Base-by-base conservation (phyloP, 192 early-diverging fungal genomes). In the Coemansia sp. region DNA sequence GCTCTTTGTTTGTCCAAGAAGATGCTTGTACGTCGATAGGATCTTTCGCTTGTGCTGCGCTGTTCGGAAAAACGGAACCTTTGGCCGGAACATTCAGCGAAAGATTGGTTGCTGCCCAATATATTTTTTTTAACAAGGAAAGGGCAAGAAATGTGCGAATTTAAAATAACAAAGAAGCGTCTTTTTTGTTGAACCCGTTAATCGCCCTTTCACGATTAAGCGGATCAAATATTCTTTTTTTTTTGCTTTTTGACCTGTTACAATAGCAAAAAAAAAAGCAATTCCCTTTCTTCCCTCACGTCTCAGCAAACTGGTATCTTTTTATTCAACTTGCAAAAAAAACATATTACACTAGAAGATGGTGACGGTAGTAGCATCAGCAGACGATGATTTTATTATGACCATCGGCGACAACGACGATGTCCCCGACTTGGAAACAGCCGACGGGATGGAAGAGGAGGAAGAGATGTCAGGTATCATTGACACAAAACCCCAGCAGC, bases 401-500 rank as follows among this genome's bases (percentile, higher is more conserved):
- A 91, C 89, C 16, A 91, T 91, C 66, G 84, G 85, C 64, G 89
- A 91, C 65, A 85, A 87, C 65, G 85, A 87, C 56, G 85, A 85
- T 72, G 81, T 86, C 23, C 79, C 85, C 23, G 76, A 84, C 63
- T 72, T 88, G 39, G 85, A 87, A 36, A 83, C 75, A 41, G 78
- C 6, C 6, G 39, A 41, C 12, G 72, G 48, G 73, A 60, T 64
- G 14, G 16, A 60, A 39, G 46, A 49, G n/a, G 5, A 49, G 30
- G 30, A 30, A 3, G 30, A 30, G 1, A 30, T 30, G 30, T 30
- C 30, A 30, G 30, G 3, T 3, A 3, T 3, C 30, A 26, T 23
- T 18, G 66, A 64, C 4, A 23, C 51, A 63, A 73, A 64, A 15
- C 45, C 59, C 11, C 36, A 60, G 62, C 41, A 48, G 24, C 20